Conservation (phyloP, 106 monocot genomes). For the Dendrobium chrysotoxum region DNA sequence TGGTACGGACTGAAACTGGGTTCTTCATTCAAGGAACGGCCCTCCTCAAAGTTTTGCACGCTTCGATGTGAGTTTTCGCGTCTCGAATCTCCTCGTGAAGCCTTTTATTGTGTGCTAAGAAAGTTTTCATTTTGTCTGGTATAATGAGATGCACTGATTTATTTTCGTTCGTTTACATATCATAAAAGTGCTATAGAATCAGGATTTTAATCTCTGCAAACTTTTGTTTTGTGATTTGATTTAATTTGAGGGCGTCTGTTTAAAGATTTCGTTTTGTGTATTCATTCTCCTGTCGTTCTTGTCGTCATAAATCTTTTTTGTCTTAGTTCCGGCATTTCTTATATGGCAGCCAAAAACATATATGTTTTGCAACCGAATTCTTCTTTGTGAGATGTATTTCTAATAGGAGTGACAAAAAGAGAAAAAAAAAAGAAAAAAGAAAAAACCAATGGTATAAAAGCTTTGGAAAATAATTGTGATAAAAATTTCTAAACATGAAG, state of each 20-base stretch:
- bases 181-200: neutral
- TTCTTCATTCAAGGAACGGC: constrained; percentile 39
- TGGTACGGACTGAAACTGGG: constrained; percentile 58
- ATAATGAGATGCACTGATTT: neutral
- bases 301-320: neutral
- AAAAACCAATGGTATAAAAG: too few species aligned
- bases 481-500: too few species aligned
- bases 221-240: neutral
- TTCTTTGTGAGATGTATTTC: neutral
- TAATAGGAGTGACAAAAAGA: neutral
- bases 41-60: constrained; percentile 22
- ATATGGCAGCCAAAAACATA: neutral
- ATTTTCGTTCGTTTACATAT: neutral
- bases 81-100: neutral
- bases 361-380: neutral
- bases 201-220: neutral
- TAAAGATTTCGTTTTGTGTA: neutral
- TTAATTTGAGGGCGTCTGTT: neutral
- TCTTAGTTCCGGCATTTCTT: neutral
- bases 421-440: too few species aligned
- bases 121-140: neutral
- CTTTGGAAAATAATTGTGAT: too few species aligned
- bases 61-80: constrained; percentile 46
- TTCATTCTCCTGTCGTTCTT: neutral
- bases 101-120: neutral